Evolutionary conservation across 140 eudicot genomes (phyloP).

Genomic region (Ambrosia hybrid): DNA sequence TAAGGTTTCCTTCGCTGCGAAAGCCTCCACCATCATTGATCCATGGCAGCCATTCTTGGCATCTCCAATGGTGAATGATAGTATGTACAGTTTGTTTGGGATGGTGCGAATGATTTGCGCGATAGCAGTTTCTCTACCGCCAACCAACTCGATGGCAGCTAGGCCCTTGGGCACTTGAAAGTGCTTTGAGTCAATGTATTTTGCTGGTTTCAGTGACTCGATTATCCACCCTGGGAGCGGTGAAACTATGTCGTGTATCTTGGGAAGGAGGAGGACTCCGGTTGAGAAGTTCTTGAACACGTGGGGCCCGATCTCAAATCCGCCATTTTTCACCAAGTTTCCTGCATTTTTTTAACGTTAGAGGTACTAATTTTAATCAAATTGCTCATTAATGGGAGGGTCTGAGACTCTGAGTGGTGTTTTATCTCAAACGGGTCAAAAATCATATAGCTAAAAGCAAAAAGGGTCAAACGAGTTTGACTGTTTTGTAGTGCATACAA

Average conservation of each 20-base stretch:
- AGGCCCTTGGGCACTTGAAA: slow-evolving; percentile 64
- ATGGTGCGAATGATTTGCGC: slow-evolving; percentile 66
- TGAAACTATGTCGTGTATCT: slow-evolving; percentile 44
- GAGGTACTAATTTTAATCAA: too few species aligned
- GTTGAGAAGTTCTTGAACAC: slow-evolving; percentile 72
- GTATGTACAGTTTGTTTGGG: slow-evolving; percentile 45
- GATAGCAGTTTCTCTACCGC: slow-evolving; percentile 78
- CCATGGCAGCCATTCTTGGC: slow-evolving; percentile 75
- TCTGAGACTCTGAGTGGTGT: too few species aligned
- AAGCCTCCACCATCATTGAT: slow-evolving; percentile 72
- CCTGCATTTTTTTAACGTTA: slow-evolving; percentile 37
- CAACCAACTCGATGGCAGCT: slow-evolving; percentile 65
- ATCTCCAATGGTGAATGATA: slow-evolving; percentile 69
- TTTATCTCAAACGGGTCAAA: neutral
- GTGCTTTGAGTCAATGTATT: slow-evolving; percentile 74
- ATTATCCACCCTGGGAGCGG: slow-evolving; percentile 84
- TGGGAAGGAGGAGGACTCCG: slow-evolving; percentile 73
- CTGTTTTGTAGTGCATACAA: neutral
- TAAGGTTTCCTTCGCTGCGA: slow-evolving; percentile 49
- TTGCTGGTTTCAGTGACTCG: slow-evolving; percentile 67
- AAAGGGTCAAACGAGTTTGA: neutral
- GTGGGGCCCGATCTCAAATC: slow-evolving; percentile 75
- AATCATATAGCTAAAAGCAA: too few species aligned
- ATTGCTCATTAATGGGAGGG: too few species aligned
- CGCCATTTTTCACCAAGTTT: slow-evolving; percentile 75